Conservation (phyloP, 768 basidiomycete genomes). For the Hericium erinaceus region DNA sequence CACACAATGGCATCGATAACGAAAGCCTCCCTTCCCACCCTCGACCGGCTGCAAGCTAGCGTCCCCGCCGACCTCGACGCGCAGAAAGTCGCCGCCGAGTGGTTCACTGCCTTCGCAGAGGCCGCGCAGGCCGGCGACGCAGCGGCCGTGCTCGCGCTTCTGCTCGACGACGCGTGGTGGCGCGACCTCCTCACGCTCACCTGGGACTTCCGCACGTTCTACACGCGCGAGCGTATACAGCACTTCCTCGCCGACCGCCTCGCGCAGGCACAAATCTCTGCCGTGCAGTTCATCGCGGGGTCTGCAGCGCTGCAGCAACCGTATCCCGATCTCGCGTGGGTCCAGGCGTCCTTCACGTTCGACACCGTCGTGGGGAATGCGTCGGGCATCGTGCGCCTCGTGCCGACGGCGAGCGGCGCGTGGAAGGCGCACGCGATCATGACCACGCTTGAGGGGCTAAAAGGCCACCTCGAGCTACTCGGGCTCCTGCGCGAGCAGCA, state of each 20-base stretch:
- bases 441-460: slow-evolving; percentile 43
- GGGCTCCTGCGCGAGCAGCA: slow-evolving; percentile 24
- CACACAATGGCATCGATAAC: not conserved
- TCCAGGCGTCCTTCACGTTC: slow-evolving; percentile 36
- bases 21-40: slow-evolving; percentile 15
- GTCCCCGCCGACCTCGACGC: slow-evolving; percentile 7
- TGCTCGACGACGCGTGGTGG: slow-evolving; percentile 35
- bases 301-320: slow-evolving; percentile 18
- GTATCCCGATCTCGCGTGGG: slow-evolving; percentile 30
- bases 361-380: slow-evolving; percentile 29
- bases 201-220: slow-evolving; percentile 54
- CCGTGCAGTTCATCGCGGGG: slow-evolving; percentile 18
- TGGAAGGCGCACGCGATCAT: slow-evolving; percentile 42
- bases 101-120: slow-evolving; percentile 15
- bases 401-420: slow-evolving; percentile 30
- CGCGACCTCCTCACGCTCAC: slow-evolving; percentile 51
- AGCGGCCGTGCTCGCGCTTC: slow-evolving; percentile 4
- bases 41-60: slow-evolving; percentile 10
- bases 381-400: slow-evolving; percentile 36
- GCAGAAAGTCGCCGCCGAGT: slow-evolving; percentile 10
- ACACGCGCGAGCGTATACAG: slow-evolving; percentile 29
- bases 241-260: slow-evolving; percentile 41
- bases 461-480: slow-evolving; percentile 33
- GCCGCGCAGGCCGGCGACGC: slow-evolving; percentile 7
- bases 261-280: slow-evolving; percentile 8